These are phyloP conservation scores for Boechera divaricarpa DNA, from an alignment of 345 rosid genomes.

Conservation along the genomic window DNA sequence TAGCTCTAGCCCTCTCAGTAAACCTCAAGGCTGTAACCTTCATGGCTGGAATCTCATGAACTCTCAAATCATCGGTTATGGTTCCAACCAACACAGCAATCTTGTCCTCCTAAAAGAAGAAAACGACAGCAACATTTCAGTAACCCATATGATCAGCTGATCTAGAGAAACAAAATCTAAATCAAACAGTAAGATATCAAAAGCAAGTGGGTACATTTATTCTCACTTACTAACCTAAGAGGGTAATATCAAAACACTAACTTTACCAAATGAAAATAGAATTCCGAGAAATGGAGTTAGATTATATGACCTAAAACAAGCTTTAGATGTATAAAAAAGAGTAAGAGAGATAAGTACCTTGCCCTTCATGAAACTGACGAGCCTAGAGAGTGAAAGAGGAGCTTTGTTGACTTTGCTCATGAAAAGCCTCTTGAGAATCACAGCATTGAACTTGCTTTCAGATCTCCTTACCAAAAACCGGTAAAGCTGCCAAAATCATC, in stretches of 20 bases:
- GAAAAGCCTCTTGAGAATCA: constrained; percentile 87
- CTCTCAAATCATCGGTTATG: constrained; percentile 81
- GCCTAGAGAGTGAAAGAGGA: constrained; percentile 83
- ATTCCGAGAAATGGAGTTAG: background rate
- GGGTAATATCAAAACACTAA: background rate
- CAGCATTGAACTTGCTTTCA: constrained; percentile 89
- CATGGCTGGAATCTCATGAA: constrained; percentile 77
- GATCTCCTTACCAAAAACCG: constrained; percentile 91
- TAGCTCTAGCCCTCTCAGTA: constrained; percentile 89
- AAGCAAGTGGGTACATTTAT: background rate
- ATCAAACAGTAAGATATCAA: background rate
- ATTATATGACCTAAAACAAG: background rate
- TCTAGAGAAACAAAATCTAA: background rate
- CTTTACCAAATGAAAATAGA: background rate
- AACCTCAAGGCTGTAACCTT: constrained; percentile 86
- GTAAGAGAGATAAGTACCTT: constrained; percentile 50
- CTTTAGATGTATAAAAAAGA: background rate
- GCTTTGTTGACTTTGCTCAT: constrained; percentile 96
- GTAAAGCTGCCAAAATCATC: constrained; percentile 55
- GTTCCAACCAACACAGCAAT: constrained; percentile 87
- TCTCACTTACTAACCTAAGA: background rate
- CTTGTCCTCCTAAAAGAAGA: constrained; percentile 58
- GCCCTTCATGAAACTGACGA: constrained; percentile 60
- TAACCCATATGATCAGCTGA: background rate
- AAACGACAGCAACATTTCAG: background rate